Percentiles rank a stretch among this genome's conserved stretches.
Conservation (phyloP, 805 yeast species). For the Starmera quercuum region DNA sequence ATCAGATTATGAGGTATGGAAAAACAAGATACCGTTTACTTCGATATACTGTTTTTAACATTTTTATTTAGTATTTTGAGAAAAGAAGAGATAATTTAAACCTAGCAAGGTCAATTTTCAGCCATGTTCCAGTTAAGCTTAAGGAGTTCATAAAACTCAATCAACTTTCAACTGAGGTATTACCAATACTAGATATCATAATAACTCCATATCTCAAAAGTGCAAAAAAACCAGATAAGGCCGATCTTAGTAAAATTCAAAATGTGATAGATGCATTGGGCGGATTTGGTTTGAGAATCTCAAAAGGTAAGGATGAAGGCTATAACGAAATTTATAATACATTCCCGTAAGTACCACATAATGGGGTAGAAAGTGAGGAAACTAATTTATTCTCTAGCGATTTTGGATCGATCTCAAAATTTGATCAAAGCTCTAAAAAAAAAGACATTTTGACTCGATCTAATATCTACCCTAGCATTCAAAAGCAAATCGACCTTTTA, state of each 20-base stretch:
- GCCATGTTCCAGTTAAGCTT: constrained; percentile 7
- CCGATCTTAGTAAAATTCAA: constrained; percentile 20
- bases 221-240: constrained; percentile 15
- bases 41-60: background rate
- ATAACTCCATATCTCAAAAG: constrained; percentile 19
- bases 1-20: constrained; percentile 18
- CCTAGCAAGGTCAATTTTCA: constrained; percentile 6
- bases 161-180: constrained; percentile 19
- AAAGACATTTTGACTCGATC: constrained; percentile 17
- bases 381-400: constrained; percentile 4
- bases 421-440: constrained; percentile 9
- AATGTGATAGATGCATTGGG: constrained; percentile 30
- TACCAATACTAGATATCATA: constrained; percentile 28
- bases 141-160: constrained; percentile 6
- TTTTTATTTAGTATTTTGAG: constrained; percentile 10
- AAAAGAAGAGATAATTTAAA: constrained; percentile 8
- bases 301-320: constrained; percentile 23
- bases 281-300: constrained; percentile 33
- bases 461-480: constrained; percentile 12
- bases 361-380: background rate
- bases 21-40: background rate
- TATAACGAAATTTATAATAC: constrained; percentile 18
- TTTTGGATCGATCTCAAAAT: constrained; percentile 12
- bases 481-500: constrained; percentile 20
- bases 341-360: constrained; percentile 7